Evolutionary conservation across 1,139 yeast genomes (phyloP), one percentile per base, ranked within the genome.

Genomic region (Suhomyces ambrosiae): DNA sequence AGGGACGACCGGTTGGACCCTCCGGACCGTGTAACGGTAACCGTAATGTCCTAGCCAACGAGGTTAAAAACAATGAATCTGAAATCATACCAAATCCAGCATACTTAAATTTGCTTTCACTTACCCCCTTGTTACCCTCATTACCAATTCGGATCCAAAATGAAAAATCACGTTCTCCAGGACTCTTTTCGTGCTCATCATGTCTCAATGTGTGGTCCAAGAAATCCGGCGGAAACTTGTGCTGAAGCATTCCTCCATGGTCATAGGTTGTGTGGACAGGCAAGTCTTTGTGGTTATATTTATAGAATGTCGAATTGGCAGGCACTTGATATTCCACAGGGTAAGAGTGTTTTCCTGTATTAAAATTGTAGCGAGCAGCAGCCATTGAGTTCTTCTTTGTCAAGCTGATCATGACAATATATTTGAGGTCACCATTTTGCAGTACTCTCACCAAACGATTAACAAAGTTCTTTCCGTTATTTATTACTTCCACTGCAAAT

Each of bases 291-390:
- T 49, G 51, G 26, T 56, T 53, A 45, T 63, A 57, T 38, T 58
- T 53, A 47, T 54, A 55, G 31, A 61, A 61, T 11, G 49, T 43
- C 4, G 54, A 47, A 3, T 61, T 55, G 6, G 60, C 58, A 4
- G 68, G 59, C 3, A 48, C 41, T 45, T 66, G 72, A 45, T 53
- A 69, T 38, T 65, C 71, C 37, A 67, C 56, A 2, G 74, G 71
- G 15, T 16, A 27, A 7, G 48, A 38, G 14, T 42, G 44, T 24
- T 44, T 41, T 32, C 52, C 48, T 4, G 54, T 42, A 3, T 52
- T 49, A 27, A 50, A 52, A 11, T 47, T 46, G 27, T 48, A 37
- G 16, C 45, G 44, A 1, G 49, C 46, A 19, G 38, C 35, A 2
- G 40, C 41, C 16, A 52, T 41, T 13, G 63, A 59, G 44, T 65